Evolutionary conservation across 805 yeast genomes (phyloP), one percentile per base, ranked within the genome.

Genomic region (Metschnikowia lunata): DNA sequence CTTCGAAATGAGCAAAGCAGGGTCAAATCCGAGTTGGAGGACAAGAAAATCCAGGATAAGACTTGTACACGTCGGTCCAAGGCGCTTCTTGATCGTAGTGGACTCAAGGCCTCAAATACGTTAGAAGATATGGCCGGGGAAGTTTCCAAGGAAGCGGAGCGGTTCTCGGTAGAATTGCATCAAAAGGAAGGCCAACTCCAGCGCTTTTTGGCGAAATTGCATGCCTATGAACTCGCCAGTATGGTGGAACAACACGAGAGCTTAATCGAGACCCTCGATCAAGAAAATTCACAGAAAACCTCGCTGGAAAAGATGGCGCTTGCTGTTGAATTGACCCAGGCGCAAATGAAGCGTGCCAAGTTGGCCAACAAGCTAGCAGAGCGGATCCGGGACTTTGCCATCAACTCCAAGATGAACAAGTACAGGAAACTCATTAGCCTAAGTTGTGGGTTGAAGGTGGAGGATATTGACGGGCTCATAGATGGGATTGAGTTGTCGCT

Each of bases 401-500:
- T 75, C 49, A 79, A 76, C 43, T 66, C 71, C 23, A 79, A 76
- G 52, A 81, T 84, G 65, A 79, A 78, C 56, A 88, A 88, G 60
- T 85, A 91, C 68, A 75, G 95, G 50, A 80, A 81, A 56, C 71
- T 91, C 48, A 82, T 93, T 35, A 78, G 91, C 23, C 67, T 81
- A 37, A 78, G 88, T 38, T 85, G 95, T 60, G 95, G 88, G 2
- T 73, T 88, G 43, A 79, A 82, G 39, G 74, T 82, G 15, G 95
- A 87, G 47, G 93, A 85, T 48, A 83, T 91, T 46, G 88, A 83
- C 57, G 84, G 86, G 28, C 72, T 88, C 46, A 71, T 91, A 40
- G 91, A 86, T 52, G 97, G 91, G 15, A 85, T 91, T 26, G 56
- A 46, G 34, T 52, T 44, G 15, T 52, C 58, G 7, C 45, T 55